A percentile compares a stretch with the other conserved stretches of the same genome.
phyloP scores from a whole-genome alignment of 768 basidiomycete species.

The Mycena pura region DNA sequence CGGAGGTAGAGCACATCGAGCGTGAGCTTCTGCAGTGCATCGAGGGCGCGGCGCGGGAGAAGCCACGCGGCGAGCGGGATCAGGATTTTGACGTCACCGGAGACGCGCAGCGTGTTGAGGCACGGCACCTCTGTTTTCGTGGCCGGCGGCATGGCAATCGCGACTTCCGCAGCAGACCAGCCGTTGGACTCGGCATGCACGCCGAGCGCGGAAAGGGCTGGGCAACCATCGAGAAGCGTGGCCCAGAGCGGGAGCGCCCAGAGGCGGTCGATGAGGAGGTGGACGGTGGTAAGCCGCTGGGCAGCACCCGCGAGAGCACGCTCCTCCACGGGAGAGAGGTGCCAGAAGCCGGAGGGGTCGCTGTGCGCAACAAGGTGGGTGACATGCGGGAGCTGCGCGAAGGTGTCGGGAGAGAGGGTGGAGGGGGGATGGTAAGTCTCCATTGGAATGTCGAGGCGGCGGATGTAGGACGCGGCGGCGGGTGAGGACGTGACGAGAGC shows the following conservation, averaged over 20 bases:
- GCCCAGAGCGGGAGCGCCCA: conserved; percentile 20
- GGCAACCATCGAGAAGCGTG: conserved; percentile 19
- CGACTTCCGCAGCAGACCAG: conserved; percentile 1
- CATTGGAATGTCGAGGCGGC: conserved; percentile 9
- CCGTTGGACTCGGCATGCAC: neutral
- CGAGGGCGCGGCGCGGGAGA: conserved; percentile 7
- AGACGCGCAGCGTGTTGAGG: conserved; percentile 7
- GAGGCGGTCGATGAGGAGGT: conserved; percentile 4
- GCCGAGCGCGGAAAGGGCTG: neutral
- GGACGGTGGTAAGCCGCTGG: conserved; percentile 3
- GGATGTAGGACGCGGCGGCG: conserved; percentile 5
- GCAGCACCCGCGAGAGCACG: neutral
- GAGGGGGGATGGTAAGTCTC: neutral
- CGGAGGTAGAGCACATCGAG: conserved; percentile 13
- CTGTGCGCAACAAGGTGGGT: conserved; percentile 14
- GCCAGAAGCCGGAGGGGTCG: conserved; percentile 21
- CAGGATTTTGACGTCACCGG: conserved; percentile 18
- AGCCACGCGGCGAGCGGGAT: conserved; percentile 16
- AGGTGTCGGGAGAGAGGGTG: conserved; percentile 2
- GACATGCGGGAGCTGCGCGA: conserved; percentile 4
- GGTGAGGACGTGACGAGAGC: conserved; percentile 8
- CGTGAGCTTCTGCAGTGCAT: conserved; percentile 8
- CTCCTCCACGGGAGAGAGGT: conserved; percentile 1
- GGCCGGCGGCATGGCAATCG: neutral
- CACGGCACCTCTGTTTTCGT: neutral